phyloP scores from a whole-genome alignment of 495 filamentous ascomycete species.

The Penicillium egyptiacum region DNA sequence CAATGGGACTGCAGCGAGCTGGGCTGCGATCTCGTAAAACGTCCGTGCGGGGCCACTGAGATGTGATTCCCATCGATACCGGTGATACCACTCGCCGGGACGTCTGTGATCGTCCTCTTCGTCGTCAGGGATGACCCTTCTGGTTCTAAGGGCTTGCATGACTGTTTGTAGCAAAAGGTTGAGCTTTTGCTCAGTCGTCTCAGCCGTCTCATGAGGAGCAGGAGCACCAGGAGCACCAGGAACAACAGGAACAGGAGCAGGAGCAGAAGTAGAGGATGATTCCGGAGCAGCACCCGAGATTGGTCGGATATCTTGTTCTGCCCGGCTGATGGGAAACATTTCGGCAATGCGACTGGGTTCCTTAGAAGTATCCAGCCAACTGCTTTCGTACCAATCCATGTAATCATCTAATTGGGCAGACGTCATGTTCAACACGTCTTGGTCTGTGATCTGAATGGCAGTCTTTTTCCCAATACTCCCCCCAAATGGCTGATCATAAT shows the following conservation, averaged over 20 bases:
- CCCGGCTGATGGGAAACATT: conserved; percentile 50
- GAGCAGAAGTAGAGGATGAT: not conserved
- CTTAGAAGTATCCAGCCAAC: conserved; percentile 53
- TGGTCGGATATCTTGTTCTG: conserved; percentile 16
- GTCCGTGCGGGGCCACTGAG: conserved; percentile 52
- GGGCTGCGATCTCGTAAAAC: conserved; percentile 58
- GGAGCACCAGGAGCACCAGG: not conserved
- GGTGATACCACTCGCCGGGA: conserved; percentile 57
- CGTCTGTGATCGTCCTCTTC: conserved; percentile 34
- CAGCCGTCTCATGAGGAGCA: not conserved
- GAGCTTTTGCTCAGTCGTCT: conserved; percentile 26
- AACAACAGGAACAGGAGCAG: not conserved
- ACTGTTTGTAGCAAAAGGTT: conserved; percentile 38
- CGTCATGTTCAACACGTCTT: conserved; percentile 68
- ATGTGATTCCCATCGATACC: conserved; percentile 57
- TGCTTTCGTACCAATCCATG: conserved; percentile 84
- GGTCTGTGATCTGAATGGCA: conserved; percentile 57
- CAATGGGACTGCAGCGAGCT: conserved; percentile 46
- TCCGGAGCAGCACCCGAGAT: conserved; percentile 2
- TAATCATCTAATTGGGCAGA: conserved; percentile 73
- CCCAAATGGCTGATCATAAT: conserved; percentile 23
- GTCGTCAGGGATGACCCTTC: conserved; percentile 31
- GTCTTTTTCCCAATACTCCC: conserved; percentile 39
- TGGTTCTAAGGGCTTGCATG: conserved; percentile 34
- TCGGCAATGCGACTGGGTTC: conserved; percentile 44